phyloP scores from a whole-genome alignment of 345 rosid species.

The Mallotus nudiflorus region DNA sequence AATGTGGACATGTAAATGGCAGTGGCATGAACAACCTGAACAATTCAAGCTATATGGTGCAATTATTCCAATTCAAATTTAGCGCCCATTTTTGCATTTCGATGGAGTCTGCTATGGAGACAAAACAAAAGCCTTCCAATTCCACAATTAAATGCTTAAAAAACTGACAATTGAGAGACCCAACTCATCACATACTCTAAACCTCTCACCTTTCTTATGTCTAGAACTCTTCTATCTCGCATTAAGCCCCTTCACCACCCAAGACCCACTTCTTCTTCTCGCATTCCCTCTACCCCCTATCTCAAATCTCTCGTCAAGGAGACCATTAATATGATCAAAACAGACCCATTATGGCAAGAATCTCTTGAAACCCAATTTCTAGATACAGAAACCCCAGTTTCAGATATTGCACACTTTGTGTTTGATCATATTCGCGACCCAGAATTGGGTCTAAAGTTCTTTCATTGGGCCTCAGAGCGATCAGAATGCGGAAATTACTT shows the following conservation, averaged over 20 bases:
- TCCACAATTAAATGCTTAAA: background rate
- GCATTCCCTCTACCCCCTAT: constrained; percentile 33
- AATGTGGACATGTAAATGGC: no score
- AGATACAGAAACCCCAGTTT: constrained; percentile 38
- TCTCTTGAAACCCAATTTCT: constrained; percentile 43
- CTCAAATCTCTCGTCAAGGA: constrained; percentile 47
- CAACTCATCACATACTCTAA: no score
- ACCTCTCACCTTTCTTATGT: constrained; percentile 42
- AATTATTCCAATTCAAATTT: no score
- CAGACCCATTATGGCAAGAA: constrained; percentile 46
- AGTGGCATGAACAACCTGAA: no score
- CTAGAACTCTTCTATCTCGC: constrained; percentile 69
- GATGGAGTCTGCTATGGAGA: no score
- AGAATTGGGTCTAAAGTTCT: constrained; percentile 59
- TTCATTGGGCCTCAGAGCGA: constrained; percentile 49
- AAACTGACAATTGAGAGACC: background rate
- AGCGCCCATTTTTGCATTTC: no score
- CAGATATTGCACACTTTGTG: constrained; percentile 61
- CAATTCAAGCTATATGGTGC: no score
- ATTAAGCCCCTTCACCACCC: constrained; percentile 55
- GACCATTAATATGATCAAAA: constrained; percentile 52
- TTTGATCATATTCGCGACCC: constrained; percentile 64
- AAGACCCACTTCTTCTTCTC: constrained; percentile 29
- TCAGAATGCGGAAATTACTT: constrained; percentile 25
- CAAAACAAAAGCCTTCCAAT: no score